Evolutionary conservation across 1,284 basidiomycete genomes (phyloP).

Genomic region (Meira nashicola): DNA sequence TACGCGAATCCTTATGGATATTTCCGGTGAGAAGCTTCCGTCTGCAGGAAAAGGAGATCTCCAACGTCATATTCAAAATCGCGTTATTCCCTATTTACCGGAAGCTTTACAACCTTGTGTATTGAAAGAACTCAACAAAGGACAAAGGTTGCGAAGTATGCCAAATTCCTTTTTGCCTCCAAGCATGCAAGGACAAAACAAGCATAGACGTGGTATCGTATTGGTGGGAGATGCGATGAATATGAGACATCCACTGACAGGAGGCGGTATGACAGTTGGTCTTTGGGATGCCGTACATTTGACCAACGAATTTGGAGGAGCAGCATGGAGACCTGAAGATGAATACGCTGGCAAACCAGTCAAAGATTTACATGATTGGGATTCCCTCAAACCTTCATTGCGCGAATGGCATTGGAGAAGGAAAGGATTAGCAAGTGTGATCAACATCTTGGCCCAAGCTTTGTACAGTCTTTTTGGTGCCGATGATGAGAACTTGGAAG

Average conservation of each 20-base stretch:
- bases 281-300: constrained; percentile 51
- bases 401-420: constrained; percentile 49
- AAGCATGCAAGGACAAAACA: constrained; percentile 67
- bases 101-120: constrained; percentile 39
- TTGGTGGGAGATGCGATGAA: constrained; percentile 95
- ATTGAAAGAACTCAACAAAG: constrained; percentile 30
- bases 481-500: constrained; percentile 67
- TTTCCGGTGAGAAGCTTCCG: constrained; percentile 74
- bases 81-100: constrained; percentile 44
- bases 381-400: constrained; percentile 28
- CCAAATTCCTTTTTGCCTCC: constrained; percentile 92
- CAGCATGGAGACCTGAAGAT: constrained; percentile 31
- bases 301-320: constrained; percentile 40
- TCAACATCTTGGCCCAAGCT: constrained; percentile 51
- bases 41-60: constrained; percentile 63
- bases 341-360: background rate
- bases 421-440: constrained; percentile 43
- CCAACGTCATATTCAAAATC: constrained; percentile 32
- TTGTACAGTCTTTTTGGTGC: constrained; percentile 50
- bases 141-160: constrained; percentile 65
- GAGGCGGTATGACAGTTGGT: constrained; percentile 58
- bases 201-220: constrained; percentile 65
- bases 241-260: constrained; percentile 97
- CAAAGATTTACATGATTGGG: constrained; percentile 37
- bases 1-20: constrained; percentile 87